Evolutionary conservation across 768 basidiomycete genomes (phyloP), one percentile per base, ranked within the genome.

Genomic region (Lepiota brunneoincarnata): DNA sequence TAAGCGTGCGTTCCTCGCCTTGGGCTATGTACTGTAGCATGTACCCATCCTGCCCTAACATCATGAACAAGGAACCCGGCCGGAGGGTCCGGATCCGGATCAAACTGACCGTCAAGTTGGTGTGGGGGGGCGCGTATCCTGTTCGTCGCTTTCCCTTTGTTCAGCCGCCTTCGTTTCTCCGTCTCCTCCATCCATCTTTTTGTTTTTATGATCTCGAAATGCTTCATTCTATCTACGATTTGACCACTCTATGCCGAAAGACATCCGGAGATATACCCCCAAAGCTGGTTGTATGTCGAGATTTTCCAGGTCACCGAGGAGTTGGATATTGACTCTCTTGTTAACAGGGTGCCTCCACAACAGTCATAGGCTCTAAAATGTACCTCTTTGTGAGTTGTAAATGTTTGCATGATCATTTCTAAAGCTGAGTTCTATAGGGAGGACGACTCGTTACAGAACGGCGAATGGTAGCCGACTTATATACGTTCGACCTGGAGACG

Each of bases 391-490:
- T 92, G 65, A 72, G 86, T 72, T 15, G 21, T 18, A 21, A 21
- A 26, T 43, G 12, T 37, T 7, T n/a, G 12, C 10, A 24, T 3
- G 9, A 17, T 36, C 36, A 2, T 2, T 34, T 26, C 28, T 49
- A 14, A 20, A 34, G 35, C 56, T 57, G 52, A 61, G 20, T 31
- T 44, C 24, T 34, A 20, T 54, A 92, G 89, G 96, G 93, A 40
- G 94, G 95, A 14, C 82, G 94, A 34, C 75, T 91, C 49, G 93
- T 94, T 52, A 80, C 89, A 12, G 89, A 91, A 56, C 85, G 93
- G 34, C 80, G 85, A 58, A 94, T 98, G 86, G 87, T 93, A 45
- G 81, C 87, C 35, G 92, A 95, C 72, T 80, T 99, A 62, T 98
- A 93, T 72, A 76, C 84, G 36, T 93, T 98, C 67, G 89, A 98